Conservation (phyloP, 1,284 basidiomycete species). For the Paramarasmius palmivorus region DNA sequence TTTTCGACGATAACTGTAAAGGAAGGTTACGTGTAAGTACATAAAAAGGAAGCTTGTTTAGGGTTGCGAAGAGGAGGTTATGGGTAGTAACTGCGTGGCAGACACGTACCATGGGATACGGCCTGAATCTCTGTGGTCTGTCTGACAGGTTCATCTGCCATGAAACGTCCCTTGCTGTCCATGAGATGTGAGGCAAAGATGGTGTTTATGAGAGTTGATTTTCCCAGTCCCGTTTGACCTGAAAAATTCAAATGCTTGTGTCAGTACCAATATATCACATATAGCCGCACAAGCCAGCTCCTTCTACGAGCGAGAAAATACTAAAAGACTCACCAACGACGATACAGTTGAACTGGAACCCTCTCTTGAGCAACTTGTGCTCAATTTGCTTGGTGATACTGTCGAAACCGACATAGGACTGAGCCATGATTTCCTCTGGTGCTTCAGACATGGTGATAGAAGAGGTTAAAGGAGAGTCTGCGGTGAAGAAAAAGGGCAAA, state of each 20-base stretch:
- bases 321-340: constrained; percentile 72
- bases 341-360: constrained; percentile 99
- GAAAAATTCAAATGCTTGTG: constrained; percentile 14
- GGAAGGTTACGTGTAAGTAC: neutral
- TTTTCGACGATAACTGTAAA: constrained; percentile 90
- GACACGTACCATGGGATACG: constrained; percentile 83
- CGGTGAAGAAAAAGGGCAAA: neutral
- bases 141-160: constrained; percentile 84
- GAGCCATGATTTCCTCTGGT: constrained; percentile 81
- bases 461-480: neutral
- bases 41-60: neutral
- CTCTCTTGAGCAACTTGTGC: constrained; percentile 98
- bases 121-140: constrained; percentile 97
- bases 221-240: constrained; percentile 98
- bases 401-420: constrained; percentile 93
- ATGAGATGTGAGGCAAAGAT: constrained; percentile 98
- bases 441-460: constrained; percentile 18
- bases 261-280: constrained; percentile 1
- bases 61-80: neutral
- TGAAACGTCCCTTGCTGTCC: constrained; percentile 93
- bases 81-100: constrained; percentile 1
- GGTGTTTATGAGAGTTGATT: constrained; percentile 98
- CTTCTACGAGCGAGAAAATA: constrained; percentile 6
- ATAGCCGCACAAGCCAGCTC: constrained; percentile 1
- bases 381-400: constrained; percentile 97